Evolutionary conservation across 768 basidiomycete species (phyloP).

Genomic region (Suillus cothurnatus): DNA sequence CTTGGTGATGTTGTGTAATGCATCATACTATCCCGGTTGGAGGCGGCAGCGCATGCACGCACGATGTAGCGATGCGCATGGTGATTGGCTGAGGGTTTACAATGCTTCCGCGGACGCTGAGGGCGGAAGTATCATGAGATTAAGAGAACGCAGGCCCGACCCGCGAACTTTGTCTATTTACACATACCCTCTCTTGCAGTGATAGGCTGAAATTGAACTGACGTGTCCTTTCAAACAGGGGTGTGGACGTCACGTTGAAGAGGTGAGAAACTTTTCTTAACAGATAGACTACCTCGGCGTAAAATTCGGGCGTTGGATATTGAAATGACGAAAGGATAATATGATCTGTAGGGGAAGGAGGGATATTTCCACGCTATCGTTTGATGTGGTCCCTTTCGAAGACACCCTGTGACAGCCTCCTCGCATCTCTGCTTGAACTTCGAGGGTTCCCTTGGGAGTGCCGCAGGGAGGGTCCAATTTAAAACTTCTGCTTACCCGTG

Average conservation of each 20-base stretch:
- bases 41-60: conserved; percentile 21
- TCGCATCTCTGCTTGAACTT: conserved; percentile 16
- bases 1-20: conserved; percentile 26
- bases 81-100: conserved; percentile 15
- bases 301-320: conserved; percentile 20
- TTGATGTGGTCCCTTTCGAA: conserved; percentile 39
- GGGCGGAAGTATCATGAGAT: conserved; percentile 7
- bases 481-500: conserved; percentile 27
- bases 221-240: conserved; percentile 46
- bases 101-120: conserved; percentile 20
- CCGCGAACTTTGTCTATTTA: conserved; percentile 16
- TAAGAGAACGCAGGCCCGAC: conserved; percentile 1
- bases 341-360: not conserved
- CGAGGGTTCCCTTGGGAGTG: conserved; percentile 25
- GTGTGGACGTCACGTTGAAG: conserved; percentile 67
- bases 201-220: conserved; percentile 13
- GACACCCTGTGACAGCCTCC: conserved; percentile 32
- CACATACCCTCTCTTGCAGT: not conserved
- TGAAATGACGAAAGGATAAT: not conserved
- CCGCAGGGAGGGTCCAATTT: conserved; percentile 24
- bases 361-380: conserved; percentile 29
- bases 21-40: conserved; percentile 19
- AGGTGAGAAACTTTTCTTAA: conserved; percentile 44
- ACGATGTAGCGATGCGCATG: conserved; percentile 15
- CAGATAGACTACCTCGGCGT: conserved; percentile 15